Evolutionary conservation across 1,284 basidiomycete species (phyloP), one percentile per base, ranked within the genome.

Genomic region (Butyriboletus appendiculatus): DNA sequence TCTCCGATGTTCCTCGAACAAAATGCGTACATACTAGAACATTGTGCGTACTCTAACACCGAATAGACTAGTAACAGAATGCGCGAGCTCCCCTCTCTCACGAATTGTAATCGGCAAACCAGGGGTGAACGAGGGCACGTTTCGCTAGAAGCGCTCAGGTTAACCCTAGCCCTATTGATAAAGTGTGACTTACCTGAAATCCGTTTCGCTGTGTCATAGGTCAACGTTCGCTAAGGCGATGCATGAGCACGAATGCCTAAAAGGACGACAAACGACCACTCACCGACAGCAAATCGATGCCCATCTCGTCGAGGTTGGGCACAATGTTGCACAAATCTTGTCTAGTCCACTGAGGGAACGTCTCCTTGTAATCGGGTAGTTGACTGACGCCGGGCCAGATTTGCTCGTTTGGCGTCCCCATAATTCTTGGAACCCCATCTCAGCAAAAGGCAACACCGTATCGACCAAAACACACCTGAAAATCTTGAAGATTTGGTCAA

Each of bases 401-500:
- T 34, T 92, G 85, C 65, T 98, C 96, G 64, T 85, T 90, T 2
- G 96, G 96, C n/a, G 97, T 99, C 20, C 96, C 96, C 48, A 98
- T 81, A 33, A 96, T 81, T 66, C 94, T 96, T 55, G 24, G 14
- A 11, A n/a, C 26, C 48, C 55, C 26, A 43, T 55, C 22, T 60
- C 41, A 64, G 59, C 47, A 22, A 26, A 30, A 35, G 5, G 2
- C 1, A 18, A 22, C 18, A 34, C 34, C n/a, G 38, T 20, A n/a
- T 34, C 39, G 34, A 44, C n/a, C 39, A 16, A 26, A 28, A 65
- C 80, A 53, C 58, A 92, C 93, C 92, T 85, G 82, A 99, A 99
- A 68, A 98, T 99, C 75, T 95, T 93, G 84, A 98, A 99, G 64
- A 99, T 99, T 76, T 99, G 96, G 76, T 99, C 96, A 66, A 99